A percentile compares a stretch with the other conserved stretches of the same genome.
These are phyloP conservation scores for Pestalotiopsis fici DNA, from an alignment of 2,329 filamentous ascomycete species.

Conservation along the genomic window DNA sequence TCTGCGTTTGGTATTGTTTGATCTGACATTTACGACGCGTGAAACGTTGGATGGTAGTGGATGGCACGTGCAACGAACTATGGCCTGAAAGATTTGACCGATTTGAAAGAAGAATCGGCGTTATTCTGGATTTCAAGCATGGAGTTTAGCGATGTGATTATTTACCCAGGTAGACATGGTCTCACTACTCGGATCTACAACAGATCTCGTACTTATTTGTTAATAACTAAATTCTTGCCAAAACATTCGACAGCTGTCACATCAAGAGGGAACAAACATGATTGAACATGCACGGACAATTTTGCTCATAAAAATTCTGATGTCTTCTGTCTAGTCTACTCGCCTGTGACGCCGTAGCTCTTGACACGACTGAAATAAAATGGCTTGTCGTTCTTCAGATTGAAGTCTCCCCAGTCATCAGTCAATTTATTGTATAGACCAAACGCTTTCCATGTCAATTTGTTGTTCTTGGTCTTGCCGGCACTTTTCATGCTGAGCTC, in stretches of 20 bases:
- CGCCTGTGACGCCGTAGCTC: constrained; percentile 56
- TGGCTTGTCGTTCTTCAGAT: constrained; percentile 62
- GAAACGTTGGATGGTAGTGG: neutral
- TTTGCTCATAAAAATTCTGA: neutral
- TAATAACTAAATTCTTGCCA: neutral
- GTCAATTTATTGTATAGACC: constrained; percentile 89
- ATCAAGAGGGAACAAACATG: neutral
- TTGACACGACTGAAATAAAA: constrained; percentile 69
- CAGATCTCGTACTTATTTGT: neutral
- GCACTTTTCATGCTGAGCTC: constrained; percentile 71
- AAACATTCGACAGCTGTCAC: neutral
- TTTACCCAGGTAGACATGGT: neutral
- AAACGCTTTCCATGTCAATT: constrained; percentile 84
- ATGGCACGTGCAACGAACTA: neutral
- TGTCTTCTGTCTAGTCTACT: constrained; percentile 22
- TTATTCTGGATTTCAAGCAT: neutral
- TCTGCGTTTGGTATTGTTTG: too few species aligned
- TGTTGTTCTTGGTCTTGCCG: constrained; percentile 75
- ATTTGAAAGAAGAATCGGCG: neutral
- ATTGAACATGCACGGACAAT: neutral
- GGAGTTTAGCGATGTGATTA: neutral
- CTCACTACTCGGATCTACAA: neutral
- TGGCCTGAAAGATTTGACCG: neutral
- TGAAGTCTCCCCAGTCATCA: constrained; percentile 87
- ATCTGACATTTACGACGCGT: neutral